These are phyloP conservation scores for Boletus rubescentipes DNA, from an alignment of 768 basidiomycete genomes.

Conservation along the genomic window DNA sequence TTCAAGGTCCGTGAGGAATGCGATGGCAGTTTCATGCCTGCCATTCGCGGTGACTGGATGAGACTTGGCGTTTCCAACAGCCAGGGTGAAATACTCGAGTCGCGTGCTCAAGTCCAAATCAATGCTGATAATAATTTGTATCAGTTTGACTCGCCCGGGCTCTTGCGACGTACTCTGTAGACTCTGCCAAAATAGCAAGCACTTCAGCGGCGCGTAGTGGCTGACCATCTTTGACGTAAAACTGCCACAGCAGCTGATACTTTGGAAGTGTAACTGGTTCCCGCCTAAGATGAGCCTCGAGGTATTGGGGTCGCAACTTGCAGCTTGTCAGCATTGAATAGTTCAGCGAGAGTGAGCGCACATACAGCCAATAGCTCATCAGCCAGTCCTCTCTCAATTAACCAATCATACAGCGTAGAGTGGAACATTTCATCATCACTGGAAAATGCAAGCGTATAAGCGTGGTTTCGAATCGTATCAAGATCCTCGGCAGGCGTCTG, in stretches of 20 bases:
- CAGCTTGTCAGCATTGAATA: conserved; percentile 9
- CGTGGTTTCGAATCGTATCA: conserved; percentile 75
- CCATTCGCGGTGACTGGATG: conserved; percentile 79
- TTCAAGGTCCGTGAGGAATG: conserved; percentile 92
- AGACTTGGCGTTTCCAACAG: conserved; percentile 95
- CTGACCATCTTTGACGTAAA: conserved; percentile 90
- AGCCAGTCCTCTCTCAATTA: conserved; percentile 73
- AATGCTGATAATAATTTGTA: conserved; percentile 44
- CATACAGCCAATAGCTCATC: conserved; percentile 89
- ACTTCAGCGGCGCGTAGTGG: conserved; percentile 87
- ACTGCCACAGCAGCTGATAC: conserved; percentile 92
- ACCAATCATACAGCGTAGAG: conserved; percentile 92
- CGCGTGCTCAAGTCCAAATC: conserved; percentile 68
- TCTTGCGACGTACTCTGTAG: conserved; percentile 59
- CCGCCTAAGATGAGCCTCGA: conserved; percentile 84
- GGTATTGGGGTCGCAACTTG: conserved; percentile 82
- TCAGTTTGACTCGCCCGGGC: not conserved
- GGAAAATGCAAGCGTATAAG: conserved; percentile 82
- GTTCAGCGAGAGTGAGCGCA: conserved; percentile 1
- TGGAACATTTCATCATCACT: conserved; percentile 93
- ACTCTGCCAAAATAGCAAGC: conserved; percentile 79
- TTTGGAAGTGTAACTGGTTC: conserved; percentile 81
- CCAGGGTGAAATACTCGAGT: conserved; percentile 89
- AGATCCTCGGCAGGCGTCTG: conserved; percentile 46
- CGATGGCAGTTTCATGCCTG: conserved; percentile 85